Evolutionary conservation across 2,329 filamentous ascomycete species (phyloP).

Genomic region (Stemphylium vesicarium): DNA sequence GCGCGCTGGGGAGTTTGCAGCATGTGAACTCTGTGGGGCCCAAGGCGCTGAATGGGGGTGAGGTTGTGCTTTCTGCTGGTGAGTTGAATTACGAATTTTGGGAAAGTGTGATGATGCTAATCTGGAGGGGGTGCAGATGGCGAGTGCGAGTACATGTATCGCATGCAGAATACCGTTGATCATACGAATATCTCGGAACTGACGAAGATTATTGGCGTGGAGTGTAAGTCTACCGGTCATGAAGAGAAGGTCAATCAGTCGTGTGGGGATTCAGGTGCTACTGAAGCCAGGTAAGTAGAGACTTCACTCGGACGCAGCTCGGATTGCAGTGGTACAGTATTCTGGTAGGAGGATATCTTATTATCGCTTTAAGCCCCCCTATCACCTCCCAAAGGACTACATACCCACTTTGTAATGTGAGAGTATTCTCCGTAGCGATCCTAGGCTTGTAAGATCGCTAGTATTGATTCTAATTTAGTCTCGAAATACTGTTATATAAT

Average conservation of each 20-base stretch:
- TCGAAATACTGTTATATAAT: too few relatives aligned
- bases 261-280: not conserved
- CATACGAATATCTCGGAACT: slow-evolving; percentile 28
- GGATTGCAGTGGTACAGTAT: too few relatives aligned
- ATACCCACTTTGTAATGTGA: too few relatives aligned
- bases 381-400: too few relatives aligned
- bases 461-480: too few relatives aligned
- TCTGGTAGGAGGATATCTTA: too few relatives aligned
- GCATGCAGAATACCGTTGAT: slow-evolving; percentile 38
- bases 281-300: not conserved
- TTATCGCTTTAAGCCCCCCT: too few relatives aligned
- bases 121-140: slow-evolving; percentile 15
- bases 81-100: not conserved
- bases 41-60: slow-evolving; percentile 32
- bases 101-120: not conserved
- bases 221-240: not conserved
- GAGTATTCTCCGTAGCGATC: too few relatives aligned
- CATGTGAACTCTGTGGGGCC: slow-evolving; percentile 29
- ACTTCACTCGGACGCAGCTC: too few relatives aligned
- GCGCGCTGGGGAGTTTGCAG: slow-evolving; percentile 22
- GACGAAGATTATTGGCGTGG: slow-evolving; percentile 8
- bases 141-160: slow-evolving; percentile 30
- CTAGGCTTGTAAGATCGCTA: too few relatives aligned
- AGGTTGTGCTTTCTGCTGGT: slow-evolving; percentile 28
- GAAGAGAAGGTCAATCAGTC: not conserved